Conservation (phyloP, 805 yeast species). For the Lipomyces starkeyi region DNA sequence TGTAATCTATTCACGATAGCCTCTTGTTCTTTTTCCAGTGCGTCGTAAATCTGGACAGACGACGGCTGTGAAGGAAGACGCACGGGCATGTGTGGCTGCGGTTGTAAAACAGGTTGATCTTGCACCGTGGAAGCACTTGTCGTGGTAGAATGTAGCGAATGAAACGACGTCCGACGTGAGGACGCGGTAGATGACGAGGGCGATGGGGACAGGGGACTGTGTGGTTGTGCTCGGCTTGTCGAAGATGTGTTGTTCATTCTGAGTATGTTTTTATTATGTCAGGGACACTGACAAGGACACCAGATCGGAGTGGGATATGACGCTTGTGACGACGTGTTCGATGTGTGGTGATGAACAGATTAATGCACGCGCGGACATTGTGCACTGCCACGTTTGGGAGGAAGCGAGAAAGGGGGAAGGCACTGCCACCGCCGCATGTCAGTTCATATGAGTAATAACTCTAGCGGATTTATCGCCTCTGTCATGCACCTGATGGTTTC, state of each 20-base stretch:
- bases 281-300: background rate
- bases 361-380: background rate
- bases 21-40: conserved; percentile 75
- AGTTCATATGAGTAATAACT: background rate
- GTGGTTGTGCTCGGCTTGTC: background rate
- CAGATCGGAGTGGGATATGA: background rate
- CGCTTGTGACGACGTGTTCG: background rate
- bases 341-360: background rate
- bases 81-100: conserved; percentile 21
- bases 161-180: conserved; percentile 31
- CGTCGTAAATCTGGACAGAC: conserved; percentile 44
- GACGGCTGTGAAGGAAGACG: conserved; percentile 34
- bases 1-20: conserved; percentile 71
- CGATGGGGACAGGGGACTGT: conserved; percentile 18
- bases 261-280: background rate
- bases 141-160: conserved; percentile 21
- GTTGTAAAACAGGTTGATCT: conserved; percentile 10
- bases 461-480: no score
- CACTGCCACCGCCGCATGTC: conserved; percentile 1
- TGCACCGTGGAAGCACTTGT: conserved; percentile 22
- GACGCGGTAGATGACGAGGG: conserved; percentile 26
- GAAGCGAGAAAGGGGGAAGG: background rate
- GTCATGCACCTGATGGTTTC: no score
- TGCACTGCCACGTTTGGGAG: background rate
- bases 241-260: background rate